phyloP scores from a whole-genome alignment of 352 stramenopile genomes.

The Phytophthora palmivora region DNA sequence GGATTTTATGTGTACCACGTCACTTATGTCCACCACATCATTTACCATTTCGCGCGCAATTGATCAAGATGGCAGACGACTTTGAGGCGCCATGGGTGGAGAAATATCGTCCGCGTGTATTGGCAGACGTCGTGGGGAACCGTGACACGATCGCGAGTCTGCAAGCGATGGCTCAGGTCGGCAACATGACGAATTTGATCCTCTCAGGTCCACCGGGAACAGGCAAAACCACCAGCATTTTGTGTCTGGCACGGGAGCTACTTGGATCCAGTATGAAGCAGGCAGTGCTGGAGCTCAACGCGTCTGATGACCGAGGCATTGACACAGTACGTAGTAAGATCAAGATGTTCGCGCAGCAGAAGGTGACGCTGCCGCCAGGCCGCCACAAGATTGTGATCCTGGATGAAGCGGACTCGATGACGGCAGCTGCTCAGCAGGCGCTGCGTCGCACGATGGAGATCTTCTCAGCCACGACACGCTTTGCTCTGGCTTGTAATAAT shows the following conservation, averaged over 20 bases:
- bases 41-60: background rate
- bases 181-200: conserved; percentile 99
- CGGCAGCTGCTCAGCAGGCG: conserved; percentile 96
- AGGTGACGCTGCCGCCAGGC: conserved; percentile 92
- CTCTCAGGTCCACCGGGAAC: conserved; percentile 94
- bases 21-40: conserved; percentile 1
- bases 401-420: conserved; percentile 99
- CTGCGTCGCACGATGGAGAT: conserved; percentile 99
- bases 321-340: conserved; percentile 96
- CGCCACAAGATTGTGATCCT: conserved; percentile 99
- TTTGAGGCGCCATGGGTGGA: conserved; percentile 98
- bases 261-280: conserved; percentile 86
- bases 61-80: conserved; percentile 66
- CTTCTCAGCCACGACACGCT: conserved; percentile 97
- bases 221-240: conserved; percentile 94
- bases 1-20: background rate
- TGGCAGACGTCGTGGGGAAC: conserved; percentile 98
- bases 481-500: conserved; percentile 99
- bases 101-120: conserved; percentile 95
- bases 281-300: conserved; percentile 98
- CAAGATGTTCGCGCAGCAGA: conserved; percentile 99
- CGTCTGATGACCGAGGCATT: conserved; percentile 95
- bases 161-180: conserved; percentile 94
- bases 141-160: conserved; percentile 96
- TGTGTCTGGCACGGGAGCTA: conserved; percentile 91